Evolutionary conservation across 495 filamentous ascomycete genomes (phyloP), one percentile per base, ranked within the genome.

Genomic region (Physcia stellaris): DNA sequence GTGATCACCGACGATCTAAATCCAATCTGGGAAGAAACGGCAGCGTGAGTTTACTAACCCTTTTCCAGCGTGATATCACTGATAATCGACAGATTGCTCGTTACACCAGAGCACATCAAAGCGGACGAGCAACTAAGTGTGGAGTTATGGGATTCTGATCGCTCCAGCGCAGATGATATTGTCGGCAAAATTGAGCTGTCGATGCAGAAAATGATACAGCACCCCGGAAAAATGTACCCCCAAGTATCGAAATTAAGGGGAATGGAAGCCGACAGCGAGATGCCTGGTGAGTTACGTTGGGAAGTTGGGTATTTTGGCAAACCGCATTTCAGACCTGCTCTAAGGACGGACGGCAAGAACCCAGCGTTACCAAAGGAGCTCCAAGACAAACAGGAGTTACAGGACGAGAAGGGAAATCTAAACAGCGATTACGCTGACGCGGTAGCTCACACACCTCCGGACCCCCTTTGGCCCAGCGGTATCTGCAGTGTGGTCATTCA

Each of bases 1-100:
- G 86, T 96, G 21, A 94, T 96, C 40, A 80, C 84, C 11, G 87
- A 95, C 54, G 83, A 94, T 47, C 66, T 96, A 28, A 94, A 96
- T 49, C 88, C 88, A 0, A 73, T 94, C 4, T 96, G 88, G 71
- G 79, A 87, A 50, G 88, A 95, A 58, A 83, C 71, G 17, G 79
- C 84, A n/a, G 86, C 85, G 16, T 56, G 43, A 56, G 53, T 50
- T 15, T 11, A 4, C 4, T n/a, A 32, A 6, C 5, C 17, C 20
- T 15, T 11, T 17, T 24, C 15, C 20, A 11, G 2, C 26, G n/a
- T 15, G 15, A 27, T 41, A n/a, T 49, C 15, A 15, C 37, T 41
- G 11, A 49, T 18, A n/a, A 13, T 4, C 6, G 4, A 18, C 9
- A 50, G 47, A 18, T 61, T 95, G 17, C 64, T 92, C 4, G 80